Percentiles rank a stretch among this genome's conserved stretches.
Conservation (phyloP, 805 yeast genomes). For the Wickerhamiella nectarea region DNA sequence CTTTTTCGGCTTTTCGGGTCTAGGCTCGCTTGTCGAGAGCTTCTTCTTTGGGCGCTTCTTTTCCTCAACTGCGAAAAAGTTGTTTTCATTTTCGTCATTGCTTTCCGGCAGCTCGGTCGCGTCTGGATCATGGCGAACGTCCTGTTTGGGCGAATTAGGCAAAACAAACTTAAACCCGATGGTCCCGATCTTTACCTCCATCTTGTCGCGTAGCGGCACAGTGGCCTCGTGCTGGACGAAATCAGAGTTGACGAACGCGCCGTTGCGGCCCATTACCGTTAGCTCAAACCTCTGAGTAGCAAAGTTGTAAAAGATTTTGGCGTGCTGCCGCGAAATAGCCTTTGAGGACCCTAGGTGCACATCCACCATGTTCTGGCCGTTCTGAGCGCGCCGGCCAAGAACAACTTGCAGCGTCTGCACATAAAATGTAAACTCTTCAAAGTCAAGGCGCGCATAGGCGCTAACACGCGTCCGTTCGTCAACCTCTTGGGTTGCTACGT, state of each 20-base stretch:
- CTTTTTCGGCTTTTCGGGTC: conserved; percentile 20
- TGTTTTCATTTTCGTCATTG: conserved; percentile 17
- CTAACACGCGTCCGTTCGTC: conserved; percentile 26
- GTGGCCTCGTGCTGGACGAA: conserved; percentile 88
- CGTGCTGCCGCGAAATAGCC: conserved; percentile 88
- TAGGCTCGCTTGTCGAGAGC: conserved; percentile 25
- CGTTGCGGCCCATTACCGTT: conserved; percentile 84
- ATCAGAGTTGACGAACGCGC: conserved; percentile 87
- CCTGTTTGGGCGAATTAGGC: conserved; percentile 33
- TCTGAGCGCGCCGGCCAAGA: conserved; percentile 77
- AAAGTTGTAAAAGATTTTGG: conserved; percentile 89
- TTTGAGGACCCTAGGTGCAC: conserved; percentile 86
- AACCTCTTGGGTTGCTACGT: neutral
- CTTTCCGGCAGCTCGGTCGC: conserved; percentile 8
- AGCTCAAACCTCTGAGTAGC: conserved; percentile 91
- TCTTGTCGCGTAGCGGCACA: conserved; percentile 65
- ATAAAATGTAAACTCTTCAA: conserved; percentile 84
- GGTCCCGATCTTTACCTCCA: conserved; percentile 78
- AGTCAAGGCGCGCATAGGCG: conserved; percentile 51
- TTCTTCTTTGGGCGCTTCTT: conserved; percentile 3
- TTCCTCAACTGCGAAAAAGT: conserved; percentile 19
- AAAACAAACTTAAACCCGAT: conserved; percentile 77
- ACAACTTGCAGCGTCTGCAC: conserved; percentile 93
- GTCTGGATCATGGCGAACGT: conserved; percentile 9
- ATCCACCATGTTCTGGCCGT: conserved; percentile 41